Percentiles rank a stretch among this genome's conserved stretches.
These are phyloP conservation scores for Acer negundo DNA, from an alignment of 345 rosid species.

Conservation along the genomic window DNA sequence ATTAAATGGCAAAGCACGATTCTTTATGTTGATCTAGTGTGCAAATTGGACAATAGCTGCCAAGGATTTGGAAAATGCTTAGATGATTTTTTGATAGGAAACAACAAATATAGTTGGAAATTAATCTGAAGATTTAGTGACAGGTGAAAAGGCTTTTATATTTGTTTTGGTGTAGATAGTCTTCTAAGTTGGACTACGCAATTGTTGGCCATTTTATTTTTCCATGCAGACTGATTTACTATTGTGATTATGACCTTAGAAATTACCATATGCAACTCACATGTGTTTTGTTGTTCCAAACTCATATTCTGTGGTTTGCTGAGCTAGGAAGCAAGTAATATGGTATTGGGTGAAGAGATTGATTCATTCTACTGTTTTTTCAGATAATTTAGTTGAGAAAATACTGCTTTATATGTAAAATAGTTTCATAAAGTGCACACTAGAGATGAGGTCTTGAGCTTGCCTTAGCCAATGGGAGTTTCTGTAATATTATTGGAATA, in stretches of 20 bases:
- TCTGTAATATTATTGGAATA: background rate
- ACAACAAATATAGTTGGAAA: background rate
- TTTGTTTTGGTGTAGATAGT: background rate
- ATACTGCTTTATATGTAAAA: background rate
- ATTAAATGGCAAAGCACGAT: background rate
- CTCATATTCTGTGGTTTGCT: background rate
- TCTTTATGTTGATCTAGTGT: background rate
- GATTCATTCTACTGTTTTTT: background rate
- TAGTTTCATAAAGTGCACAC: background rate
- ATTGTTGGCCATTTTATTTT: background rate
- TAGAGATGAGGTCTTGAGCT: background rate
- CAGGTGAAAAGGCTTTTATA: background rate
- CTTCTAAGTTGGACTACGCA: background rate
- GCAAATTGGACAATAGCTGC: background rate
- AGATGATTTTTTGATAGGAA: no score
- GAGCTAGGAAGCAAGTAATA: background rate
- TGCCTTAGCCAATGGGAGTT: background rate
- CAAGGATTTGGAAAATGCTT: background rate
- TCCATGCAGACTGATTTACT: background rate
- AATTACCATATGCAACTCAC: background rate
- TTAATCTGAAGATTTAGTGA: background rate
- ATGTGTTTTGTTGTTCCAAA: background rate
- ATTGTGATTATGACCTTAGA: background rate
- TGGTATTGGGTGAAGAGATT: slow-evolving; percentile 7
- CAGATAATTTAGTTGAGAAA: background rate